phyloP scores from a whole-genome alignment of 129 eudicot species.

The Sambucus nigra region DNA sequence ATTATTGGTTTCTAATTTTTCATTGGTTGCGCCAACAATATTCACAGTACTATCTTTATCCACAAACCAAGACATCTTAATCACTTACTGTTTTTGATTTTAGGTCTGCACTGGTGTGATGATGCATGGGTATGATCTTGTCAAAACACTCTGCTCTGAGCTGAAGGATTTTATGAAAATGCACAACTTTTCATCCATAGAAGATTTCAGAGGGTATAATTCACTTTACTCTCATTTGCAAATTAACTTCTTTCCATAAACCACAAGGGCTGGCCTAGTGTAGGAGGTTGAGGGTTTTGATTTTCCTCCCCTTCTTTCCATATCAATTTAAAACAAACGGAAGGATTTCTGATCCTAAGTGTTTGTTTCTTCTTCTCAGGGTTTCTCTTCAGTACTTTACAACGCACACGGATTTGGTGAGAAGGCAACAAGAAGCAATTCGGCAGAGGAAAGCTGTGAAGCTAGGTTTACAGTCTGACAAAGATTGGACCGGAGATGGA shows the following conservation, averaged over 20 bases:
- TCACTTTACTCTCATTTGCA: not conserved
- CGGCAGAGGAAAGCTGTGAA: constrained; percentile 54
- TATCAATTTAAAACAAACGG: not conserved
- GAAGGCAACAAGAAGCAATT: constrained; percentile 83
- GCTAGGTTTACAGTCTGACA: constrained; percentile 80
- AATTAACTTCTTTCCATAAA: not conserved
- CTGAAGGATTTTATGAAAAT: constrained; percentile 89
- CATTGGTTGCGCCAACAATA: too few relatives aligned
- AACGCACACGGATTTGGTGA: constrained; percentile 79
- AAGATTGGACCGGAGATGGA: constrained; percentile 99
- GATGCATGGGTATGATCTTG: constrained; percentile 89
- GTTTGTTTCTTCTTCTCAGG: constrained; percentile 28
- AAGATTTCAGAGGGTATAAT: constrained; percentile 91
- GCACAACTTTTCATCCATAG: constrained; percentile 84
- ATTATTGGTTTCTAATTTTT: too few relatives aligned
- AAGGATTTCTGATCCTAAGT: not conserved
- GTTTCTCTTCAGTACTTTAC: constrained; percentile 82
- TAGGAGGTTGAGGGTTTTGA: not conserved
- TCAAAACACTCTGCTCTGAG: constrained; percentile 73
- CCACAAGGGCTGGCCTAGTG: too few relatives aligned
- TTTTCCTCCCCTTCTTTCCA: not conserved
- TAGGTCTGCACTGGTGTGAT: constrained; percentile 98
- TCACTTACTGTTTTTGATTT: constrained; percentile 8
- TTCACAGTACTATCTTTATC: too few relatives aligned
- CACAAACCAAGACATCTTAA: too few relatives aligned